These are phyloP conservation scores for Borovskyia barvae DNA, from an alignment of 208 protist species.

Conservation along the genomic window DNA sequence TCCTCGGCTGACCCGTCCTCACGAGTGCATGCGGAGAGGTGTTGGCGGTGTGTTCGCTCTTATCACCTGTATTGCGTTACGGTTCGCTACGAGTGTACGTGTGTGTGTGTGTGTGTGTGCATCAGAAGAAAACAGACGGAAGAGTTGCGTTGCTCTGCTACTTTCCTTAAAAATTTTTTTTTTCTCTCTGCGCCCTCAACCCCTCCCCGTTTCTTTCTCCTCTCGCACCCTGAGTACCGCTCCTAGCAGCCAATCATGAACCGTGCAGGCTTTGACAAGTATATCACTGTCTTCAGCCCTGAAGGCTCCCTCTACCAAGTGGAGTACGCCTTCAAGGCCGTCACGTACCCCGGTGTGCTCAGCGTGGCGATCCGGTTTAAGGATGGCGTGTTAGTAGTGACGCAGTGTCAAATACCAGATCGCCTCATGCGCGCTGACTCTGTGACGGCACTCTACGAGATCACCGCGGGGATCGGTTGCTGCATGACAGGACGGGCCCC, in stretches of 20 bases:
- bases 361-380: conserved; percentile 95
- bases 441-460: conserved; percentile 94
- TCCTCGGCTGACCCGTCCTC: too few species aligned
- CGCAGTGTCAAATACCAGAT: conserved; percentile 98
- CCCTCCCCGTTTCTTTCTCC: too few species aligned
- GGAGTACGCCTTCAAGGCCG: conserved; percentile 99
- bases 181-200: too few species aligned
- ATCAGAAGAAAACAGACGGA: too few species aligned
- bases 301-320: conserved; percentile 99
- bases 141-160: too few species aligned
- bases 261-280: conserved; percentile 96
- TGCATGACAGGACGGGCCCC: conserved; percentile 95
- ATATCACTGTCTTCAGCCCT: conserved; percentile 99
- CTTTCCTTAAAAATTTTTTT: too few species aligned
- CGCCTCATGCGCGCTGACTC: conserved; percentile 95
- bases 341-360: conserved; percentile 95
- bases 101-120: too few species aligned
- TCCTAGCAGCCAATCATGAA: conserved; percentile 45
- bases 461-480: conserved; percentile 94
- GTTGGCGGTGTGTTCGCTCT: too few species aligned
- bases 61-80: too few species aligned
- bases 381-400: conserved; percentile 93
- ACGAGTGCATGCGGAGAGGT: too few species aligned
- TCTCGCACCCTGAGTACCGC: too few species aligned
- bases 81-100: too few species aligned